These are phyloP conservation scores for Trifolium fragiferum DNA, from an alignment of 306 rosid genomes.

Conservation along the genomic window DNA sequence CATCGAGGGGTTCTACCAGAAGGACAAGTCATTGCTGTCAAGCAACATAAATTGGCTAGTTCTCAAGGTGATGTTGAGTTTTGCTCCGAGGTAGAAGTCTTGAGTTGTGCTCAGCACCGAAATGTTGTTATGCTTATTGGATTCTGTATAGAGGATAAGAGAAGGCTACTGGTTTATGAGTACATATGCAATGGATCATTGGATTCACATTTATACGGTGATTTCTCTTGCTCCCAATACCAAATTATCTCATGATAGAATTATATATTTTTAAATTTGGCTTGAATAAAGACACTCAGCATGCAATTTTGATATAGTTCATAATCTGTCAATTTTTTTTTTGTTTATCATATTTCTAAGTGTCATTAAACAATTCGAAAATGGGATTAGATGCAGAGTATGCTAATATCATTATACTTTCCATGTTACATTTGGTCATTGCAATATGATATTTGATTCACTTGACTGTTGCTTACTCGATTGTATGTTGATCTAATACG, in stretches of 20 bases:
- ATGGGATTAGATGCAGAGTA: background rate
- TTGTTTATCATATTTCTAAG: background rate
- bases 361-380: background rate
- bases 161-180: constrained; percentile 94
- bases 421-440: constrained; percentile 10
- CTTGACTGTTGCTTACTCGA: background rate
- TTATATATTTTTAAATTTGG: constrained; percentile 27
- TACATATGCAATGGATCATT: constrained; percentile 97
- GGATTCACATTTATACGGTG: constrained; percentile 96
- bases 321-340: constrained; percentile 5
- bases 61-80: constrained; percentile 96
- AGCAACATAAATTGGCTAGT: constrained; percentile 98
- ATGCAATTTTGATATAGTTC: constrained; percentile 1
- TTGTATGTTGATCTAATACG: constrained; percentile 40
- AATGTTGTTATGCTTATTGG: constrained; percentile 98
- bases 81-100: constrained; percentile 98
- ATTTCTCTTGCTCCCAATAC: constrained; percentile 40
- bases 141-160: constrained; percentile 92
- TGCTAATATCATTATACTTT: background rate
- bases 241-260: constrained; percentile 32
- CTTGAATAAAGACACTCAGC: constrained; percentile 21
- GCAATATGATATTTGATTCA: constrained; percentile 6
- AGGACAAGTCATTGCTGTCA: constrained; percentile 96
- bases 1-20: constrained; percentile 97
- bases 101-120: constrained; percentile 98